Conservation (phyloP, 2,329 filamentous ascomycete genomes). For the Cyanodermella asteris region DNA sequence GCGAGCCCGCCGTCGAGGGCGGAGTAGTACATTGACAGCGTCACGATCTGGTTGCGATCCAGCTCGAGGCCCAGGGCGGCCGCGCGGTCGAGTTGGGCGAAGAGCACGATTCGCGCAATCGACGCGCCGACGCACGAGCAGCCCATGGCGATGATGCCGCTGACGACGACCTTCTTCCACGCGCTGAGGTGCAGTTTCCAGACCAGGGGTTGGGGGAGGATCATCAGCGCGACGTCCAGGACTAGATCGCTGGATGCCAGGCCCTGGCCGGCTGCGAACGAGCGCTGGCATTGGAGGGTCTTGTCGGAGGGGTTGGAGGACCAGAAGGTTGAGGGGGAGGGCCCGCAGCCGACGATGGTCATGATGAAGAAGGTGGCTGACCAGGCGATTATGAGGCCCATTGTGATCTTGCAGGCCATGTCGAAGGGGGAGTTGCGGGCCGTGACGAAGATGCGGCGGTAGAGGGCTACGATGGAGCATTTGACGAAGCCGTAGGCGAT, state of each 20-base stretch:
- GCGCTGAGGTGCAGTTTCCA: constrained; percentile 1
- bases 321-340: constrained; percentile 1
- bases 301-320: not conserved
- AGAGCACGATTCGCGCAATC: constrained; percentile 1
- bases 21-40: too few relatives aligned
- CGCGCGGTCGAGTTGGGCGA: not conserved
- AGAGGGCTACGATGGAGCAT: constrained; percentile 1
- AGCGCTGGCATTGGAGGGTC: not conserved
- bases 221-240: constrained; percentile 2
- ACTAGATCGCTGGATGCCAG: constrained; percentile 2
- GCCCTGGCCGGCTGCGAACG: not conserved
- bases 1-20: too few relatives aligned
- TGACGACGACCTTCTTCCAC: constrained; percentile 1
- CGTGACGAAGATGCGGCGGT: constrained; percentile 4
- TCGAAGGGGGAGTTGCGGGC: constrained; percentile 1
- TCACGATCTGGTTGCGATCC: not conserved
- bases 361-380: constrained; percentile 3
- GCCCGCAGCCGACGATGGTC: constrained; percentile 2
- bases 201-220: constrained; percentile 1
- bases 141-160: constrained; percentile 2
- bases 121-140: constrained; percentile 2
- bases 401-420: constrained; percentile 1
- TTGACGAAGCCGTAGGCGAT: constrained; percentile 3
- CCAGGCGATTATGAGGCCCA: constrained; percentile 1
- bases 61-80: not conserved